Conservation (phyloP, 1,284 basidiomycete genomes). For the Cryptococcus floricola region DNA sequence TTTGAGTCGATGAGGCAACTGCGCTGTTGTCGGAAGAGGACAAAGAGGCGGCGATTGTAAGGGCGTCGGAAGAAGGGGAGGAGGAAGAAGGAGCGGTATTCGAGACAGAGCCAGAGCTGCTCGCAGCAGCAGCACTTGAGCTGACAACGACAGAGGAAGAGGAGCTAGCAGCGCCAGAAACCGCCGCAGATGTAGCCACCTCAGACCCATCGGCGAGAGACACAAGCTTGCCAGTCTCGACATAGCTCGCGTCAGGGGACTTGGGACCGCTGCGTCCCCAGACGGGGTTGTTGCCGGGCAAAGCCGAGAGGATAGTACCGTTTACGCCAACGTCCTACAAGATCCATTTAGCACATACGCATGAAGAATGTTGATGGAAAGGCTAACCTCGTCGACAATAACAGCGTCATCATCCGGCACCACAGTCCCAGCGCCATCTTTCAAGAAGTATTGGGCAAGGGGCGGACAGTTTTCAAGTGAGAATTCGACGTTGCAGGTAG, state of each 20-base stretch:
- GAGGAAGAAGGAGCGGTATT: too few relatives aligned
- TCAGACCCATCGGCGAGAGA: neutral
- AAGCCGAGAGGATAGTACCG: constrained; percentile 5
- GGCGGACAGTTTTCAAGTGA: constrained; percentile 18
- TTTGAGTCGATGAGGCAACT: too few relatives aligned
- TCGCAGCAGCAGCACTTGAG: neutral
- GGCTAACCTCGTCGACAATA: constrained; percentile 18
- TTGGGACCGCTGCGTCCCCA: constrained; percentile 12
- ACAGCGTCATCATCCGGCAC: constrained; percentile 8
- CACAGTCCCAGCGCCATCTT: constrained; percentile 5
- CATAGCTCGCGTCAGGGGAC: constrained; percentile 9
- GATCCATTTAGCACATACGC: neutral
- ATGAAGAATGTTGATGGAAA: neutral
- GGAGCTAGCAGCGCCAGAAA: neutral
- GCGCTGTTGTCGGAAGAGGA: too few relatives aligned
- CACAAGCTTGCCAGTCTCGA: constrained; percentile 9
- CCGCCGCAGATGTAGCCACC: neutral
- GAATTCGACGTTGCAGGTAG: constrained; percentile 16
- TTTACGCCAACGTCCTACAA: constrained; percentile 14
- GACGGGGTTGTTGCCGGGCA: constrained; percentile 22
- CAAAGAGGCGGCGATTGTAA: neutral
- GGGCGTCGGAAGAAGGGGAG: too few relatives aligned
- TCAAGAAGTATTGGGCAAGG: constrained; percentile 5
- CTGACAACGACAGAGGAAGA: neutral
- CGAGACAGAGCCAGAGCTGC: neutral